Evolutionary conservation across 495 filamentous ascomycete species (phyloP).

Genomic region (Thermothielavioides terrestris): DNA sequence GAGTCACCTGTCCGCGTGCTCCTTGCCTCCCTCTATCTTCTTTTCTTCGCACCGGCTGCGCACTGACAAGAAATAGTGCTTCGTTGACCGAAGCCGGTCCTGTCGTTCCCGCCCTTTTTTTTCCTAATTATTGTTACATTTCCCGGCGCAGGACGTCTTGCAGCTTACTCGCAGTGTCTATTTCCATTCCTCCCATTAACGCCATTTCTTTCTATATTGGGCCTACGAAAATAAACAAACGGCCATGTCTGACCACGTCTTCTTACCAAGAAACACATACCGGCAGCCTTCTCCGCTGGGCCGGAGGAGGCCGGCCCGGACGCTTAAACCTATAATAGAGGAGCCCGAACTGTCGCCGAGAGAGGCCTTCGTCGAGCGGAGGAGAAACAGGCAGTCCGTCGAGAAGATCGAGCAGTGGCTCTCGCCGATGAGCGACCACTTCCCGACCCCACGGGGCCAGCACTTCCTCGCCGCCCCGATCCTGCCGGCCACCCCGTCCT

Average conservation of each 20-base stretch:
- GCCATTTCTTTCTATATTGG: conserved; percentile 15
- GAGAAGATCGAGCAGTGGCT: conserved; percentile 46
- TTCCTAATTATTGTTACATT: conserved; percentile 24
- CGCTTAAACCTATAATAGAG: conserved; percentile 84
- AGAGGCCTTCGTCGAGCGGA: conserved; percentile 20
- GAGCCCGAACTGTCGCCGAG: conserved; percentile 41
- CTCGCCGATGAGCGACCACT: conserved; percentile 52
- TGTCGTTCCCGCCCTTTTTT: conserved; percentile 27
- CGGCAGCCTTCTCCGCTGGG: conserved; percentile 62
- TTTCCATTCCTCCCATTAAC: conserved; percentile 18
- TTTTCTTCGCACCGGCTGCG: conserved; percentile 27
- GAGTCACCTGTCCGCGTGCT: conserved; percentile 17
- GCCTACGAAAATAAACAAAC: conserved; percentile 22
- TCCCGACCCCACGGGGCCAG: conserved; percentile 51
- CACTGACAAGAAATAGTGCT: conserved; percentile 31
- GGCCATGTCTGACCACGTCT: conserved; percentile 51
- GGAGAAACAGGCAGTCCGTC: conserved; percentile 35
- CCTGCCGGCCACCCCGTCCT: conserved; percentile 39
- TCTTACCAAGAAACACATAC: conserved; percentile 52
- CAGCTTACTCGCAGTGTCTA: conserved; percentile 16
- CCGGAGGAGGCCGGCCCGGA: conserved; percentile 48
- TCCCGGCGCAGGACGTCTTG: conserved; percentile 38
- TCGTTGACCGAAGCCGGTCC: conserved; percentile 45
- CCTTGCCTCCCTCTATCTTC: conserved; percentile 20
- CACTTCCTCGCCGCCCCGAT: conserved; percentile 50